A percentile compares a stretch with the other conserved stretches of the same genome.
phyloP scores from a whole-genome alignment of 495 filamentous ascomycete species.

The Apodospora peruviana region DNA sequence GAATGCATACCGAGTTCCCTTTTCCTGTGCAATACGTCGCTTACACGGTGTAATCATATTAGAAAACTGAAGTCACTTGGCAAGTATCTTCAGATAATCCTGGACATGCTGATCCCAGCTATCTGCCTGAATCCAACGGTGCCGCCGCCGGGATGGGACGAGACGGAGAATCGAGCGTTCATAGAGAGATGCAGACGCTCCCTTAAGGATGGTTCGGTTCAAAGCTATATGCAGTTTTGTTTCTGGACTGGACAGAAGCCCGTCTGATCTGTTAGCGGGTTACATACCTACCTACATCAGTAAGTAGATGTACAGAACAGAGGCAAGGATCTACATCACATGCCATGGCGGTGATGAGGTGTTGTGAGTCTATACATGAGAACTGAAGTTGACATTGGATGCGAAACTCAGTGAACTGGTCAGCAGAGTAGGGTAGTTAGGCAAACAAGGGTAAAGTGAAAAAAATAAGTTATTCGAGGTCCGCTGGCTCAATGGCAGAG shows the following conservation, averaged over 20 bases:
- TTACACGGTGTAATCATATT: neutral
- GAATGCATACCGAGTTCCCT: neutral
- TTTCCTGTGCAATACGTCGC: neutral
- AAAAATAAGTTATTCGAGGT: too few relatives aligned
- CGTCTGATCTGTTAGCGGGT: too few relatives aligned
- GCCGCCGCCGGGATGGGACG: constrained; percentile 4
- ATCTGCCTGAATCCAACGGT: constrained; percentile 38
- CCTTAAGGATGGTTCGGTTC: constrained; percentile 43
- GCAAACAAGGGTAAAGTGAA: too few relatives aligned
- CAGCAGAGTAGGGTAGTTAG: too few relatives aligned
- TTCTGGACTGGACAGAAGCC: constrained; percentile 30
- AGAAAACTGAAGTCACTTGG: constrained; percentile 25
- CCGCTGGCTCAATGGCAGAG: neutral
- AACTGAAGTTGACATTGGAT: too few relatives aligned
- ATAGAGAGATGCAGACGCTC: constrained; percentile 49
- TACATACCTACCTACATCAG: too few relatives aligned
- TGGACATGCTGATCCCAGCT: constrained; percentile 42
- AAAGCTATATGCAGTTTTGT: constrained; percentile 37
- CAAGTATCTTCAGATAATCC: constrained; percentile 26
- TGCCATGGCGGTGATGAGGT: too few relatives aligned
- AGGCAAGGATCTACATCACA: too few relatives aligned
- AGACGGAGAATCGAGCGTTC: constrained; percentile 48
- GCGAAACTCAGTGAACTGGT: too few relatives aligned
- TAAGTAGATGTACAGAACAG: too few relatives aligned
- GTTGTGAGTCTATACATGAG: too few relatives aligned